Percentiles rank a stretch among this genome's conserved stretches.
These are phyloP conservation scores for Aspergillus tanneri DNA, from an alignment of 2,329 filamentous ascomycete genomes.

Conservation along the genomic window DNA sequence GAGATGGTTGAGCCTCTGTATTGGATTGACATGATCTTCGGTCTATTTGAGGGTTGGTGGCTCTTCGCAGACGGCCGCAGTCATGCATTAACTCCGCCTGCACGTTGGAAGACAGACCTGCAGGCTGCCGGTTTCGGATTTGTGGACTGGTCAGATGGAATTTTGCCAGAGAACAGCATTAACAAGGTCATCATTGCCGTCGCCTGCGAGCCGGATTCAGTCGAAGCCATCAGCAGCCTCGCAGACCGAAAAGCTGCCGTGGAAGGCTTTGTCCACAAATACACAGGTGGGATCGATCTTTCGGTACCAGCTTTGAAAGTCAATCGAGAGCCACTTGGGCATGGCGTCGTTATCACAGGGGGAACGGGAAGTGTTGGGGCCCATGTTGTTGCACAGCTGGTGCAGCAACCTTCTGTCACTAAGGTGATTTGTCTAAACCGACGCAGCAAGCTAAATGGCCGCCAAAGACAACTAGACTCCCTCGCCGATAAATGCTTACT, in stretches of 20 bases:
- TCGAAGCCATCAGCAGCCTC: no score
- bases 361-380: constrained; percentile 42
- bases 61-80: constrained; percentile 34
- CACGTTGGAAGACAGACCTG: constrained; percentile 25
- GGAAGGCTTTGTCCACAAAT: no score
- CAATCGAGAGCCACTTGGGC: background rate
- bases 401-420: constrained; percentile 28
- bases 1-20: constrained; percentile 29
- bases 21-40: constrained; percentile 35
- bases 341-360: constrained; percentile 41
- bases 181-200: constrained; percentile 25
- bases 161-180: constrained; percentile 17
- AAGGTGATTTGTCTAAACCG: constrained; percentile 52
- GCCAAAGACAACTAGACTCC: constrained; percentile 35
- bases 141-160: constrained; percentile 34
- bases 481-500: constrained; percentile 26
- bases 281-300: no score
- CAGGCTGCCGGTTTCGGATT: constrained; percentile 28
- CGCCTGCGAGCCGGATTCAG: no score
- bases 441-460: constrained; percentile 22
- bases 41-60: constrained; percentile 40
- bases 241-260: no score
- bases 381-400: constrained; percentile 40
- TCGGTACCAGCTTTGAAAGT: no score
- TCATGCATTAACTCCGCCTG: constrained; percentile 22